These are phyloP conservation scores for Penicillium sp. DNA, from an alignment of 2,329 filamentous ascomycete species.

Conservation along the genomic window DNA sequence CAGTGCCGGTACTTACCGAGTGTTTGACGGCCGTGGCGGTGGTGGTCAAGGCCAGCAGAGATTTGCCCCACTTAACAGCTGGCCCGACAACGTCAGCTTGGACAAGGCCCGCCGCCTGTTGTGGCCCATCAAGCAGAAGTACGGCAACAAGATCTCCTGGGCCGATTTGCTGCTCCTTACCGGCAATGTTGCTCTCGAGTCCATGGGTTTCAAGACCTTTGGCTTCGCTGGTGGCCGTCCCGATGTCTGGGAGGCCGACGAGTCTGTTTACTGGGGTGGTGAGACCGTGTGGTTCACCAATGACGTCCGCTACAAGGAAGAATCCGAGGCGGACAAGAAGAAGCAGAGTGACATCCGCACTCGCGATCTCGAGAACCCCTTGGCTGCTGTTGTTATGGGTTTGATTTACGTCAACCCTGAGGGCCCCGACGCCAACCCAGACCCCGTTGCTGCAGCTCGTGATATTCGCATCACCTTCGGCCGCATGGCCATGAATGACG, in stretches of 20 bases:
- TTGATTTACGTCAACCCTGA: constrained; percentile 83
- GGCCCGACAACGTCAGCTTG: constrained; percentile 76
- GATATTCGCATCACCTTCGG: constrained; percentile 75
- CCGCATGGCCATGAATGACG: constrained; percentile 82
- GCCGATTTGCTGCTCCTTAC: constrained; percentile 70
- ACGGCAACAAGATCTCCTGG: constrained; percentile 81
- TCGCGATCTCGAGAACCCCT: constrained; percentile 66
- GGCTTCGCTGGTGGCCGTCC: constrained; percentile 72
- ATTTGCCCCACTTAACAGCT: constrained; percentile 78
- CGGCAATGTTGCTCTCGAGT: constrained; percentile 75
- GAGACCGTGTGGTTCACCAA: constrained; percentile 69
- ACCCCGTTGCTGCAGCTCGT: constrained; percentile 66
- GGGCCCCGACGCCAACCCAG: constrained; percentile 71
- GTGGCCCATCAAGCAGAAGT: constrained; percentile 84
- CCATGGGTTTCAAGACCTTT: constrained; percentile 72
- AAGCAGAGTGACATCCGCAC: constrained; percentile 53
- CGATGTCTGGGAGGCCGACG: constrained; percentile 74
- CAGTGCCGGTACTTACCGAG: constrained; percentile 75
- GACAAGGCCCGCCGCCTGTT: constrained; percentile 79
- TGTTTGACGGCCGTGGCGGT: constrained; percentile 72
- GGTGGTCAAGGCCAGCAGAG: constrained; percentile 74
- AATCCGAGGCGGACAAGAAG: constrained; percentile 43
- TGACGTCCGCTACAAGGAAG: constrained; percentile 65
- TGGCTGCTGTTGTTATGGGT: constrained; percentile 71
- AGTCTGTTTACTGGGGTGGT: constrained; percentile 75